Evolutionary conservation across 108 stramenopile genomes (phyloP).

Genomic region (Skeletonema menzelii): DNA sequence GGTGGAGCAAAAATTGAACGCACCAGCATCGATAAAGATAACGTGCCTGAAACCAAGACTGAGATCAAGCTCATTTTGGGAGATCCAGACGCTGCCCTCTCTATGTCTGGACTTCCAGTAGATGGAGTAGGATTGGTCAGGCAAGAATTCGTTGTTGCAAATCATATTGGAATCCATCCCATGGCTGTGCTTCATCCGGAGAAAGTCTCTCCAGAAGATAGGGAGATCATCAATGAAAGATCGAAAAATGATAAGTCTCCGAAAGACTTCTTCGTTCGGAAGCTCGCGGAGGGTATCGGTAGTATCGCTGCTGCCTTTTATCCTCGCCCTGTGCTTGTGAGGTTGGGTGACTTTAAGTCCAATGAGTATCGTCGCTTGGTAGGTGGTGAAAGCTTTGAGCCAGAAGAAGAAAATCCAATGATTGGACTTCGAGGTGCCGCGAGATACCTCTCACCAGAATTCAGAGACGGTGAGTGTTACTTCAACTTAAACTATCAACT

Average conservation of each 20-base stretch:
- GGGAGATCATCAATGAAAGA: slow-evolving; percentile 32
- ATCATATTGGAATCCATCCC: slow-evolving; percentile 48
- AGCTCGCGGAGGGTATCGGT: slow-evolving; percentile 40
- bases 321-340: slow-evolving; percentile 48
- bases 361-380: slow-evolving; percentile 49
- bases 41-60: slow-evolving; percentile 40
- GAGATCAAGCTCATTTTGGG: slow-evolving; percentile 51
- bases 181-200: slow-evolving; percentile 42
- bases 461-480: slow-evolving; percentile 19
- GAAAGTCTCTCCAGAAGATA: slow-evolving; percentile 21
- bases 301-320: slow-evolving; percentile 50
- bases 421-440: slow-evolving; percentile 47
- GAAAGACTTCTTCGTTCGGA: slow-evolving; percentile 39
- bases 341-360: slow-evolving; percentile 51
- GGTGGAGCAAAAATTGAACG: slow-evolving; percentile 24
- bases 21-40: slow-evolving; percentile 25
- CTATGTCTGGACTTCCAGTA: slow-evolving; percentile 37
- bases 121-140: slow-evolving; percentile 42
- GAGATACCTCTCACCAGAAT: slow-evolving; percentile 43
- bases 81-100: slow-evolving; percentile 48
- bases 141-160: slow-evolving; percentile 39
- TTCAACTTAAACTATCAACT: background rate
- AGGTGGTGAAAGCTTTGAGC: slow-evolving; percentile 51
- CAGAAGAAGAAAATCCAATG: slow-evolving; percentile 57
- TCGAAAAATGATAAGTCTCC: slow-evolving; percentile 41